Percentiles rank a stretch among this genome's conserved stretches.
These are phyloP conservation scores for Ensete glaucum DNA, from an alignment of 176 grass and related monocot genomes.

Conservation along the genomic window DNA sequence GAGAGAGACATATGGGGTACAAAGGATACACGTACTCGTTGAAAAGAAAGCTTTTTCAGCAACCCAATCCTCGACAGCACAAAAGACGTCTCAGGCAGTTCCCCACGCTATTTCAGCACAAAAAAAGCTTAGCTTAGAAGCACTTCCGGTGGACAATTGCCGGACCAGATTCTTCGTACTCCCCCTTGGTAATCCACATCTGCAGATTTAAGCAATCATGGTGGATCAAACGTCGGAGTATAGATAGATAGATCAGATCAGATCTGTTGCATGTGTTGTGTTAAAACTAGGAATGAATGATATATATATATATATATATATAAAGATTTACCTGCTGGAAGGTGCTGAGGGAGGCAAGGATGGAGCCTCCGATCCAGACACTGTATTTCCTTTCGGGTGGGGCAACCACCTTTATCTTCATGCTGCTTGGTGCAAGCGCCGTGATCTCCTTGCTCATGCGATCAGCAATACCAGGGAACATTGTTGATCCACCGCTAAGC, in stretches of 20 bases:
- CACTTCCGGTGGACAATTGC: constrained; percentile 5
- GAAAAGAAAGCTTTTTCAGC: not conserved
- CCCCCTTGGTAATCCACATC: constrained; percentile 8
- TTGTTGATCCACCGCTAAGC: not conserved
- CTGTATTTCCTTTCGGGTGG: not conserved
- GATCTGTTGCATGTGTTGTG: not conserved
- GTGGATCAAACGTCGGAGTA: not conserved
- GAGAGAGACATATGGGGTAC: not conserved
- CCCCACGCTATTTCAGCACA: no score
- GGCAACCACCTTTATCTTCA: constrained; percentile 8
- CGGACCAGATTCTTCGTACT: constrained; percentile 6
- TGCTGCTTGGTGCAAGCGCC: constrained; percentile 1
- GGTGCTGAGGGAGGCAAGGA: constrained; percentile 4
- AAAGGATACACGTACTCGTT: not conserved
- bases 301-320: no score
- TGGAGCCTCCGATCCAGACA: constrained; percentile 3
- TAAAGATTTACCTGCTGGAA: constrained; percentile 1
- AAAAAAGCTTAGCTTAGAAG: no score
- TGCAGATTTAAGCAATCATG: not conserved
- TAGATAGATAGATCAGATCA: not conserved
- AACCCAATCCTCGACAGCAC: not conserved
- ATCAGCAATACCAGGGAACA: constrained; percentile 7
- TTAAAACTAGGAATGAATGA: not conserved
- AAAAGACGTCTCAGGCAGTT: no score
- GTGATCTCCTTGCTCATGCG: constrained; percentile 7